Evolutionary conservation across 1,139 yeast genomes (phyloP).

Genomic region (Blastobotrys capitulatus): DNA sequence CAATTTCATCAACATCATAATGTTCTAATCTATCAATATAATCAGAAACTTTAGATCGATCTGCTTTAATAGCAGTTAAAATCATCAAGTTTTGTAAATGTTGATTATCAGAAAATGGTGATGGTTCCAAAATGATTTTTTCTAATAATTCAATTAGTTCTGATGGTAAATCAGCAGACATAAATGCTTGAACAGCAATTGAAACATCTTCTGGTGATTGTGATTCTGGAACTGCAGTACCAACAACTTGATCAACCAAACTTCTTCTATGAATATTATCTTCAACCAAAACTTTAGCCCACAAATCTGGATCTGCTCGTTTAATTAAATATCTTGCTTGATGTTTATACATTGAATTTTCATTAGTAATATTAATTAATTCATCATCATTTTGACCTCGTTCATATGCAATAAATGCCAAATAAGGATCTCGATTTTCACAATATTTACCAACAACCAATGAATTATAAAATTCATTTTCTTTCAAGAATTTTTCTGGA

Average conservation of each 20-base stretch:
- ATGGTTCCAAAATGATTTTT: slow-evolving; percentile 93
- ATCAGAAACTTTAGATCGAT: slow-evolving; percentile 72
- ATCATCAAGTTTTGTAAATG: slow-evolving; percentile 89
- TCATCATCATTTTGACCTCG: slow-evolving; percentile 92
- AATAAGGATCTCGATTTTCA: slow-evolving; percentile 97
- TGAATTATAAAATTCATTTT: slow-evolving; percentile 84
- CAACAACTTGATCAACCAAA: slow-evolving; percentile 87
- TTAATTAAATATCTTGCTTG: slow-evolving; percentile 91
- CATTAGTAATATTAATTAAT: slow-evolving; percentile 86
- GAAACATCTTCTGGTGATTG: slow-evolving; percentile 96
- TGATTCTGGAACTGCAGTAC: slow-evolving; percentile 94
- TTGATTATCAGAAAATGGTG: slow-evolving; percentile 92
- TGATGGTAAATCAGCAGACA: slow-evolving; percentile 89
- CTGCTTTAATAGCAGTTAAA: slow-evolving; percentile 93
- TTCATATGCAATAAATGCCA: slow-evolving; percentile 95
- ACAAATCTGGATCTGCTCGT: slow-evolving; percentile 76
- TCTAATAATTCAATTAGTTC: slow-evolving; percentile 93
- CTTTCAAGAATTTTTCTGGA: slow-evolving; percentile 94
- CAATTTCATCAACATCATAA: slow-evolving; percentile 91
- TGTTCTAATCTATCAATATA: slow-evolving; percentile 88
- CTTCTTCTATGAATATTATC: slow-evolving; percentile 87
- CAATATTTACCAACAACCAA: slow-evolving; percentile 95
- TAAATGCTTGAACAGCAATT: slow-evolving; percentile 91
- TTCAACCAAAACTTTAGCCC: slow-evolving; percentile 71
- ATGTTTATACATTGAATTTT: slow-evolving; percentile 95